Conservation (phyloP, 2,329 filamentous ascomycete genomes). For the Ophiostoma sp. region DNA sequence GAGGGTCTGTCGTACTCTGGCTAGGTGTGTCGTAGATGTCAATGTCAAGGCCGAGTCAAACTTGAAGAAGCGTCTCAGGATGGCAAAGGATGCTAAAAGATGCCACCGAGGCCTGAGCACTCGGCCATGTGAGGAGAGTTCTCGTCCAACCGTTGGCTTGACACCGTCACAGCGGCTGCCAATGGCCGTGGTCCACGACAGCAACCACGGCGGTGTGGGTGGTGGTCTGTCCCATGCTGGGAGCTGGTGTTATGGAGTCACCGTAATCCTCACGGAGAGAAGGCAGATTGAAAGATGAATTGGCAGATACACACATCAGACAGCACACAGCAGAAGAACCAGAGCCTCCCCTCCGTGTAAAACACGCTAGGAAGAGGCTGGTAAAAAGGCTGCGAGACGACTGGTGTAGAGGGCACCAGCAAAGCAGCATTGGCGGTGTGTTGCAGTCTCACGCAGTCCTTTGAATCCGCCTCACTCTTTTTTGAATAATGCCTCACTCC, state of each 20-base stretch:
- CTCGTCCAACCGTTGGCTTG: conserved; percentile 1
- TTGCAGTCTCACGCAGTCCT: conserved; percentile 4
- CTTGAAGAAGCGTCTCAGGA: too few relatives aligned
- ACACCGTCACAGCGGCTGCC: conserved; percentile 8
- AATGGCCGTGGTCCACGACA: conserved; percentile 16
- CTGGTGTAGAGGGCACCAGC: conserved; percentile 10
- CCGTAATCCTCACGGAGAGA: too few relatives aligned
- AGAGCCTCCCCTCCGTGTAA: conserved; percentile 17
- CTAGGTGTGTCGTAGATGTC: too few relatives aligned
- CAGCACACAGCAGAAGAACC: neutral
- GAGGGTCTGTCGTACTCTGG: too few relatives aligned
- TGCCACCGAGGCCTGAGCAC: neutral
- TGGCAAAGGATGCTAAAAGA: too few relatives aligned
- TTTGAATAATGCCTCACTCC: too few relatives aligned
- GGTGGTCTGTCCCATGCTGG: neutral
- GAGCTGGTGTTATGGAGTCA: too few relatives aligned
- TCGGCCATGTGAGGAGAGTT: neutral
- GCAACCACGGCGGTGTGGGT: neutral
- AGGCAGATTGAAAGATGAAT: too few relatives aligned
- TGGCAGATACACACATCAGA: neutral
- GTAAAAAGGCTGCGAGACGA: conserved; percentile 14
- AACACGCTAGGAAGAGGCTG: conserved; percentile 17
- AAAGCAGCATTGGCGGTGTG: conserved; percentile 13
- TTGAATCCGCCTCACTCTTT: neutral
- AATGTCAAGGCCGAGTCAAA: too few relatives aligned